Evolutionary conservation across 352 stramenopile species (phyloP).

Genomic region (Pythium angustatum): DNA sequence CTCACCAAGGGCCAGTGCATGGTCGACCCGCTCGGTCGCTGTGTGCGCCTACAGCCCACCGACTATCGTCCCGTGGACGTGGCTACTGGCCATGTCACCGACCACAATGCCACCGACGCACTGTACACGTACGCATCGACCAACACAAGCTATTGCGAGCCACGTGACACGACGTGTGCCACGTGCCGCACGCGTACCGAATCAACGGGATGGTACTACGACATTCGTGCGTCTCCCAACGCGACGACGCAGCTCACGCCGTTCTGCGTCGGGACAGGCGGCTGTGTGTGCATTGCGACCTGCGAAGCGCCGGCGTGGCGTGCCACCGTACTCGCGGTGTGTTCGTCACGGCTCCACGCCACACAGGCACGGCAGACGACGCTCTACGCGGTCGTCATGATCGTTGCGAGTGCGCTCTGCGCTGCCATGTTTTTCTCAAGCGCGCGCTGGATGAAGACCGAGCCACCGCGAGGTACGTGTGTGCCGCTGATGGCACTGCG

Average conservation of each 20-base stretch:
- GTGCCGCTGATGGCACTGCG: too few species aligned
- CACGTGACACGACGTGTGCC: constrained; percentile 39
- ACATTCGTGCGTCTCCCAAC: too few species aligned
- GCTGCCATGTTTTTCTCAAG: constrained; percentile 19
- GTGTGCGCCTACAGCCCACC: constrained; percentile 26
- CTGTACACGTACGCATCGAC: constrained; percentile 44
- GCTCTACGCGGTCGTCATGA: constrained; percentile 16
- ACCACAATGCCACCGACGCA: constrained; percentile 38
- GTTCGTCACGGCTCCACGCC: neutral
- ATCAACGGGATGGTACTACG: constrained; percentile 32
- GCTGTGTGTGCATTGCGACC: constrained; percentile 53
- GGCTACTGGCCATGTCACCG: too few species aligned
- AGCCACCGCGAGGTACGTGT: neutral
- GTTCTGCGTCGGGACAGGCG: constrained; percentile 42
- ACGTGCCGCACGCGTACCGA: constrained; percentile 29
- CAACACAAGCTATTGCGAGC: constrained; percentile 56
- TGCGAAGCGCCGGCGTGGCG: constrained; percentile 46
- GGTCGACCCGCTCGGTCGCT: constrained; percentile 21
- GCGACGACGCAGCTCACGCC: constrained; percentile 32
- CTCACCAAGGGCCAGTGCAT: constrained; percentile 34
- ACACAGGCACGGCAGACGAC: neutral
- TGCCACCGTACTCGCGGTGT: constrained; percentile 38
- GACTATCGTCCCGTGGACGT: too few species aligned
- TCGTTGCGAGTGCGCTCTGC: constrained; percentile 1
- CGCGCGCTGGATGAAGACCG: constrained; percentile 6